Evolutionary conservation across 805 yeast species (phyloP), one percentile per base, ranked within the genome.

Genomic region (Kodamaea jinghongensis): DNA sequence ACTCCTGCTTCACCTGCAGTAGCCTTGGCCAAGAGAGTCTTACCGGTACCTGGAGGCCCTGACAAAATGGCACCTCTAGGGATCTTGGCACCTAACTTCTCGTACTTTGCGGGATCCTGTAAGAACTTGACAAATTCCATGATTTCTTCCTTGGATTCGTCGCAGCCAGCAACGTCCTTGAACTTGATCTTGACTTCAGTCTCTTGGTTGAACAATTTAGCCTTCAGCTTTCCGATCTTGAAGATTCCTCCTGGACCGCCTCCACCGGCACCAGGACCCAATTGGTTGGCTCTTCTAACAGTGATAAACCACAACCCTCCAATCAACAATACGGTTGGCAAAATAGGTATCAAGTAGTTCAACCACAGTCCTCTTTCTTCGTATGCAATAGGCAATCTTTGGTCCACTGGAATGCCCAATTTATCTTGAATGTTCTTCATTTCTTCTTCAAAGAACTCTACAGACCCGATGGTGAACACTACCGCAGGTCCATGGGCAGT

Each of bases 31-130:
- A 89, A 67, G 47, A 89, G 65, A 0, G 97, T 89, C 63, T 89
- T 89, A 78, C 97, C 97, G 2, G 97, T 89, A 71, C 97, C 97
- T 31, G 97, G 97, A 12, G 96, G 95, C 49, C 97, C 97, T 9
- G 95, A 83, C 36, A 89, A 67, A 48, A 89, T 86, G 5, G 96
- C 97, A 59, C 97, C 97, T 60, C 96, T 75, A 39, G 97, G 97
- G 47, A 89, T 89, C 61, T 88, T 86, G 8, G 96, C 97, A 33
- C 97, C 97, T 42, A 89, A 70, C 46, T 75, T 79, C 62, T 88
- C 96, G 63, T 87, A 89, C 59, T 86, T 86, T 35, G 70, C 66
- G 7, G 97, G 96, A 45, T 86, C 76, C 61, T 87, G 89, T 63
- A 89, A 73, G 56, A 89, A 89, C 58, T 82, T 80, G 39, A 89